Evolutionary conservation across 257 asterid genomes (phyloP), one percentile per base, ranked within the genome.

Genomic region (Solanum stenotomum): DNA sequence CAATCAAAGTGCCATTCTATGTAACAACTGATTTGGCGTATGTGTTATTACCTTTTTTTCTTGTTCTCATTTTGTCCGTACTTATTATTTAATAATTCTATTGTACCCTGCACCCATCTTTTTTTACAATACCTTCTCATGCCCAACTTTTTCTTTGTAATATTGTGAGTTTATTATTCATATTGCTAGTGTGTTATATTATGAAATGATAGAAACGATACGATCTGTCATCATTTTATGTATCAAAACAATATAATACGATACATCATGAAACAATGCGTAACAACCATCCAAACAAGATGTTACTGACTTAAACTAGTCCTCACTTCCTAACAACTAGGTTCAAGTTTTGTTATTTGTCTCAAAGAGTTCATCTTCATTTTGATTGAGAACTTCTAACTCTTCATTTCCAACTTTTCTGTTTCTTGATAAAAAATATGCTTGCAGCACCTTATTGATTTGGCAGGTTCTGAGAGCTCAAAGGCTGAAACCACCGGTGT

Each of bases 381-480:
- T 84, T 22, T 49, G 59, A 49, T 49, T 10, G 87, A 85, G 83
- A 40, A 42, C 59, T 70, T 72, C 49, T 20, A 20, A 16, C 68
- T 61, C 68, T 37, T 42, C 84, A 79, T 10, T 46, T 67, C 81
- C 83, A 6, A 84, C 74, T 84, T 85, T 56, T 89, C 23, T 83
- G 82, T 33, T 61, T 90, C 87, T 85, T 86, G 88, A 40, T 44
- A 22, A 65, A 71, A 34, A 63, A 63, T 89, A 65, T 91, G 35
- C 91, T 90, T 93, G 96, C 95, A 97, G 99, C 96, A 97, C 93
- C 98, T 96, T 88, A 97, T 97, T 93, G 99, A 97, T 93, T 92
- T 96, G 96, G 99, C 99, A 67, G 99, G 99, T 91, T 97, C 99
- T 86, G 99, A 97, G 94, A 97, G 99, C 93, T 97, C 99, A 87